Conservation (phyloP, 345 rosid genomes). For the Raphanus raphanistrum region DNA sequence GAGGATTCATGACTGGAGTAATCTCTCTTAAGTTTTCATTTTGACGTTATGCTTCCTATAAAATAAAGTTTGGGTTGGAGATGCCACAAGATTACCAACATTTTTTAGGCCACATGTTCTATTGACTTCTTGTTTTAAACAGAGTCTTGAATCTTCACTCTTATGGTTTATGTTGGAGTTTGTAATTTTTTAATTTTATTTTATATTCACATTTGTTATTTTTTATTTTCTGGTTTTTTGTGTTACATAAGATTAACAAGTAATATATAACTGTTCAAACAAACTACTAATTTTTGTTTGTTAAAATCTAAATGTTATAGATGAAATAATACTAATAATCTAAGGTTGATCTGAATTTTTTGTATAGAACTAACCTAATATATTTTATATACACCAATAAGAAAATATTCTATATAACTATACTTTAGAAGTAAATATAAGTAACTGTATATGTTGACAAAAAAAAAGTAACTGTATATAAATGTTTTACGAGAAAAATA, state of each 20-base stretch:
- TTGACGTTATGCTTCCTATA: too few relatives aligned
- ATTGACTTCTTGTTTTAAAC: too few relatives aligned
- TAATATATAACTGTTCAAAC: background rate
- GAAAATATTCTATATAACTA: background rate
- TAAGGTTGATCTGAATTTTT: background rate
- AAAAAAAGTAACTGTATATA: background rate
- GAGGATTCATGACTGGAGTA: too few relatives aligned
- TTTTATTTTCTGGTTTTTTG: background rate
- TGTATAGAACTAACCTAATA: background rate
- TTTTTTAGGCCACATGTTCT: too few relatives aligned
- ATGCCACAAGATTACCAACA: too few relatives aligned
- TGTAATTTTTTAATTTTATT: background rate
- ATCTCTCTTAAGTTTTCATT: too few relatives aligned
- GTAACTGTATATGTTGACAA: background rate
- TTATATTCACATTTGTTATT: background rate
- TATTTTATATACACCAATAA: too few relatives aligned
- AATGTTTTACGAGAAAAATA: background rate
- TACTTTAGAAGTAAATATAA: too few relatives aligned
- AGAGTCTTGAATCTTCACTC: too few relatives aligned
- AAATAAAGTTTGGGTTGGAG: too few relatives aligned
- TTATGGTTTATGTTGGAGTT: background rate
- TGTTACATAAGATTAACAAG: background rate
- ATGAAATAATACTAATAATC: too few relatives aligned
- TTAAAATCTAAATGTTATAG: background rate
- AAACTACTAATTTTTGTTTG: background rate